Conservation (phyloP, 495 filamentous ascomycete species). For the Penicillium simplicissimum region DNA sequence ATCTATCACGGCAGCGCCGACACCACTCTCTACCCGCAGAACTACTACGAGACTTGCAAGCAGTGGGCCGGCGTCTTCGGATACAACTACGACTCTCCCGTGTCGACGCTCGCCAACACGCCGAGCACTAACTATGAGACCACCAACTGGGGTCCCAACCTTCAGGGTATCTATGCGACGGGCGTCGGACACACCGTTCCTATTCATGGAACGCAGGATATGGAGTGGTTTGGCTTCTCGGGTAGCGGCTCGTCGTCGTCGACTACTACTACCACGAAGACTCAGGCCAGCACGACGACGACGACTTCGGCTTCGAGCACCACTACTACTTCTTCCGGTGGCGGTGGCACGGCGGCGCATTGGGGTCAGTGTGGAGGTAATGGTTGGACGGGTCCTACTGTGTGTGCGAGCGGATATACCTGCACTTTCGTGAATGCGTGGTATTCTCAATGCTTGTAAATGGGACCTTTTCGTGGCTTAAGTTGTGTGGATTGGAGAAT, state of each 20-base stretch:
- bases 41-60: conserved; percentile 4
- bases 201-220: not conserved
- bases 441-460: conserved; percentile 5
- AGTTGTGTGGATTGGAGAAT: not conserved
- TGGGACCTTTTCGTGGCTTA: not conserved
- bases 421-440: not conserved
- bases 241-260: not conserved
- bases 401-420: not conserved
- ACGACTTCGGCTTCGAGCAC: not conserved
- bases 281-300: not conserved
- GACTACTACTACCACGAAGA: not conserved
- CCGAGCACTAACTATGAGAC: not conserved
- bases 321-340: not conserved
- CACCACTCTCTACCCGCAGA: not conserved
- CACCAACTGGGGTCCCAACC: conserved; percentile 1
- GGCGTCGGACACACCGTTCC: not conserved
- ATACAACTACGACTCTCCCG: not conserved
- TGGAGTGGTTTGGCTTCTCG: conserved; percentile 6
- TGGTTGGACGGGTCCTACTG: not conserved
- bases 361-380: conserved; percentile 2
- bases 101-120: not conserved
- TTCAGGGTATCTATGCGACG: not conserved
- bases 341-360: not conserved
- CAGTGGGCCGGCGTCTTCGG: conserved; percentile 5
- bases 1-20: conserved; percentile 3